Percentiles rank a stretch among this genome's conserved stretches.
These are phyloP conservation scores for Boletus tomentosulus DNA, from an alignment of 768 basidiomycete species.

Conservation along the genomic window DNA sequence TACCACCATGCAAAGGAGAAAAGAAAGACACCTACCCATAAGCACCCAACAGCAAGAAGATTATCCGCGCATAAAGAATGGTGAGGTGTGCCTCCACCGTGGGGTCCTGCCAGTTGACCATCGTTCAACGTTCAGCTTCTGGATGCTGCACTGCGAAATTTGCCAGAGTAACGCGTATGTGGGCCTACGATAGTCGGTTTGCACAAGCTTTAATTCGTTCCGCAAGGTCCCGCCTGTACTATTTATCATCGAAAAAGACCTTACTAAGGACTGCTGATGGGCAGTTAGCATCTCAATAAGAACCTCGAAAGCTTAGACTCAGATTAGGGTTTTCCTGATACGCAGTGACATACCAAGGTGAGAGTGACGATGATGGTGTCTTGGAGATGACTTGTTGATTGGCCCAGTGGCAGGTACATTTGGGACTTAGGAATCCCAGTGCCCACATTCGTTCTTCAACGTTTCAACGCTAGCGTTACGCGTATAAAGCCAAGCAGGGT, in stretches of 20 bases:
- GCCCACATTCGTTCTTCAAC: no score
- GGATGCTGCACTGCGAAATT: not conserved
- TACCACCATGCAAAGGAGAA: not conserved
- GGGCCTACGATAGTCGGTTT: not conserved
- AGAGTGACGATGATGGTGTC: no score
- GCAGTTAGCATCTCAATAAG: no score
- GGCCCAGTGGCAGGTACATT: no score
- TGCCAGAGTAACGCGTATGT: not conserved
- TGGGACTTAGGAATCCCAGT: no score
- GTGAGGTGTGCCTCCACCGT: not conserved
- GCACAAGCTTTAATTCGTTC: not conserved
- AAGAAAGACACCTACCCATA: slow-evolving; percentile 10
- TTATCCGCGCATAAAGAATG: not conserved
- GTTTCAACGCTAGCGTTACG: no score
- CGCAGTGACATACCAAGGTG: no score
- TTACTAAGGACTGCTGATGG: not conserved
- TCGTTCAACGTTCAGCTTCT: no score
- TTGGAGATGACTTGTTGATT: no score
- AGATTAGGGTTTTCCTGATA: not conserved
- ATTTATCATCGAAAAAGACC: not conserved
- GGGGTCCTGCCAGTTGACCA: slow-evolving; percentile 11
- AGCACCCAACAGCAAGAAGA: slow-evolving; percentile 15
- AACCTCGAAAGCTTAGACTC: not conserved
- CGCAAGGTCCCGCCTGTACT: not conserved
- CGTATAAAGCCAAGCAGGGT: no score